Conservation (phyloP, 2,329 filamentous ascomycete species). For the Fragosphaeria purpurea region DNA sequence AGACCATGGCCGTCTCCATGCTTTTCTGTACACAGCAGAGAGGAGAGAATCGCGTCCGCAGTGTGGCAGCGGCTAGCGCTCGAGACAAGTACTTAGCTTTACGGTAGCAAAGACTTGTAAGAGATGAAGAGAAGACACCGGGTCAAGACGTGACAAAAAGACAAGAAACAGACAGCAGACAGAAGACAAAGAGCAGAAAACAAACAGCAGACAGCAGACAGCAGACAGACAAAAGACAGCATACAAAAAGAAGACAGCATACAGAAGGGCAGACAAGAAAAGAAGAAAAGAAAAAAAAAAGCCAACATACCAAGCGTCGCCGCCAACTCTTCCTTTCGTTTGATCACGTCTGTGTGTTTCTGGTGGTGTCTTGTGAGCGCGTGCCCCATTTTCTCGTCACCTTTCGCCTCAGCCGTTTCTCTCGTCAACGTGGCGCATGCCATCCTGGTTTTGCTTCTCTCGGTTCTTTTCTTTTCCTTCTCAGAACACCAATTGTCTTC, state of each 20-base stretch:
- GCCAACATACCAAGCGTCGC: background rate
- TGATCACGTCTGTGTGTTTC: background rate
- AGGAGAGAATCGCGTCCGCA: background rate
- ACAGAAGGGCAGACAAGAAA: conserved; percentile 18
- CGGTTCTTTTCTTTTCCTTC: no score
- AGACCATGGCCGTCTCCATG: no score
- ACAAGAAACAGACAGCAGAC: conserved; percentile 7
- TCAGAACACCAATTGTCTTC: no score
- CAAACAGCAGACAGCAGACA: conserved; percentile 3
- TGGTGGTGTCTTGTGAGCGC: no score
- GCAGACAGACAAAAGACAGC: conserved; percentile 1
- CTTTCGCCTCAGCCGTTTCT: no score
- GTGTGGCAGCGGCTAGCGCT: conserved; percentile 38
- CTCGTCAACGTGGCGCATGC: no score
- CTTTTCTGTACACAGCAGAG: conserved; percentile 17
- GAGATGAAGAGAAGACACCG: conserved; percentile 27
- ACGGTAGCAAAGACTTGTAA: conserved; percentile 47
- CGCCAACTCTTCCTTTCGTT: background rate
- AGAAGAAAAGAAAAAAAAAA: conserved; percentile 14
- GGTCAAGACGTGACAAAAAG: conserved; percentile 11
- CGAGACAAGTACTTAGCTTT: conserved; percentile 55
- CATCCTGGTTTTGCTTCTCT: no score
- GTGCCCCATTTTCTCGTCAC: no score
- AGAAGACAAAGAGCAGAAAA: background rate
- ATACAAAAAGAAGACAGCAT: conserved; percentile 1